Conservation (phyloP, 495 filamentous ascomycete species). For the Terfezia boudieri region DNA sequence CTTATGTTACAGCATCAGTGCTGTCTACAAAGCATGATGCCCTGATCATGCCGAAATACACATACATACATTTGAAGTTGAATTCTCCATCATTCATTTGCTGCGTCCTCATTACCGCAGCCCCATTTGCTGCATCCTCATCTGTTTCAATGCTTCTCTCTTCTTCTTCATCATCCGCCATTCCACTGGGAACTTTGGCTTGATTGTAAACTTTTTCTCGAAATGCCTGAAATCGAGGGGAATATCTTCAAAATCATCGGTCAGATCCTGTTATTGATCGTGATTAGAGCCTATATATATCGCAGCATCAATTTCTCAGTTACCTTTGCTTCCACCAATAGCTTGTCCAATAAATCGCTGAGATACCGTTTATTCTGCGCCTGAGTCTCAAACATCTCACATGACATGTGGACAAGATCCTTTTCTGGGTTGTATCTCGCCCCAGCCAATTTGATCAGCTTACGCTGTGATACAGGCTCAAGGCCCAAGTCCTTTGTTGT, state of each 20-base stretch:
- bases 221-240: constrained; percentile 77
- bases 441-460: constrained; percentile 72
- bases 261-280: constrained; percentile 28
- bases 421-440: constrained; percentile 76
- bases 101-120: no score
- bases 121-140: no score
- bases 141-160: no score
- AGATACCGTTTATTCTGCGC: constrained; percentile 95
- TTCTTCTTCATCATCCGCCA: constrained; percentile 47
- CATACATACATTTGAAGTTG: no score
- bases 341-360: constrained; percentile 45
- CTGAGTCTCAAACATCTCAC: constrained; percentile 64
- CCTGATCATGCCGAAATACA: no score
- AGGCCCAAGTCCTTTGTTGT: constrained; percentile 46
- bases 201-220: constrained; percentile 29
- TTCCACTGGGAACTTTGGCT: constrained; percentile 48
- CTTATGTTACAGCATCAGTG: no score
- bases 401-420: constrained; percentile 69
- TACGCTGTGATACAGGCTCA: constrained; percentile 41
- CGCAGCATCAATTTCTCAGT: background rate
- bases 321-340: constrained; percentile 57
- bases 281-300: background rate
- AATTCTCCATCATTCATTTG: no score
- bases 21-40: no score
- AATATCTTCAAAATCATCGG: constrained; percentile 68